Evolutionary conservation across 2,329 filamentous ascomycete genomes (phyloP), one percentile per base, ranked within the genome.

Genomic region (Colletotrichum chrysophilum): DNA sequence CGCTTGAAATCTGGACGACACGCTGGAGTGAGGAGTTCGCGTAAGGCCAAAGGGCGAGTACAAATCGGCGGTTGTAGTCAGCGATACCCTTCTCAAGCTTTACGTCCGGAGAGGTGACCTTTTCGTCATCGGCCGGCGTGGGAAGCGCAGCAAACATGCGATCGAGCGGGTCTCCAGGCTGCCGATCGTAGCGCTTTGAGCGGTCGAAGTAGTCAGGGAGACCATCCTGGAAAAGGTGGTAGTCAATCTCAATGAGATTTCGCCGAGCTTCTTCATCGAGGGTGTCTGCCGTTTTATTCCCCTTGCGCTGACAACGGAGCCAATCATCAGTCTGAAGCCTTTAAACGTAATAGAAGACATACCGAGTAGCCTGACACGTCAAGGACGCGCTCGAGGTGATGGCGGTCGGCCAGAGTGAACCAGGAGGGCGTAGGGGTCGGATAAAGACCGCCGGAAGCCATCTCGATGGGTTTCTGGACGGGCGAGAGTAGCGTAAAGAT

Each of bases 21-120:
- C 26, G n/a, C 30, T 69, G 34, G 7, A 76, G 36, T 24, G 48
- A 55, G 3, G 76, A 77, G 58, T 77, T 77, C 58, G 71, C 70
- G 26, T 60, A 77, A 21, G 75, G 75, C 76, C 76, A 77, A 18
- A 77, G 52, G 16, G 75, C 74, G 7, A 52, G 48, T 24, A 43
- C 75, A 30, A 77, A n/a, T 13, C 56, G 28, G 12, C 66, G 65
- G 24, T 70, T 24, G 36, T 74, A 32, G 12, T 24, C 30, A 14
- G 60, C 65, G 5, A 34, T 14, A 1, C 43, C 43, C 18, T 2
- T 48, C 36, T 3, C 18, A 7, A 21, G 24, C n/a, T 16, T 7
- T 16, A n/a, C 16, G 43, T 52, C 60, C 26, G 52, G 32, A n/a
- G 30, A 36, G 26, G 62, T 14, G 24, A 55, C 62, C 10, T 34